These are phyloP conservation scores for Drechslerella dactyloides DNA, from an alignment of 2,329 filamentous ascomycete genomes.

Conservation along the genomic window DNA sequence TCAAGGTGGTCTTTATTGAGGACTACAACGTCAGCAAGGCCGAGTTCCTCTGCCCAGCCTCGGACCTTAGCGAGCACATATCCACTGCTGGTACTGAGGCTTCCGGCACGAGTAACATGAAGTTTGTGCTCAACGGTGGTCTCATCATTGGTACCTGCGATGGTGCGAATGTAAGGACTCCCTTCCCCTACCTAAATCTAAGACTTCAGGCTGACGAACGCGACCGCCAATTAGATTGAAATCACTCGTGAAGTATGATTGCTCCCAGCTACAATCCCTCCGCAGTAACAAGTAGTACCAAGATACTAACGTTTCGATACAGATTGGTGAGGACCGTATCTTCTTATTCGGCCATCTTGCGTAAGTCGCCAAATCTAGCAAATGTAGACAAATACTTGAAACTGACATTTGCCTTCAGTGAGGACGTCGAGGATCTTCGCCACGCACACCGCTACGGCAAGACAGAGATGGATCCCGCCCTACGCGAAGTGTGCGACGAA, in stretches of 20 bases:
- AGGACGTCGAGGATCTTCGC: slow-evolving; percentile 90
- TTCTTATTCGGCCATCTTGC: slow-evolving; percentile 97
- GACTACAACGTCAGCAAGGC: slow-evolving; percentile 99
- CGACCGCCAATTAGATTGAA: slow-evolving; percentile 70
- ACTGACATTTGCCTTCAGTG: slow-evolving; percentile 7
- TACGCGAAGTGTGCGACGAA: slow-evolving; percentile 79
- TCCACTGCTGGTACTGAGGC: slow-evolving; percentile 94
- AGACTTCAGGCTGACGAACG: slow-evolving; percentile 1
- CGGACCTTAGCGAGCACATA: slow-evolving; percentile 97
- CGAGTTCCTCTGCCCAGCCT: slow-evolving; percentile 92
- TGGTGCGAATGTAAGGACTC: slow-evolving; percentile 82
- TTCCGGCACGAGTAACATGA: slow-evolving; percentile 79
- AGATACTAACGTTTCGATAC: slow-evolving; percentile 16
- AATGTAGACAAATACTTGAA: not conserved
- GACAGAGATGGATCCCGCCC: slow-evolving; percentile 76
- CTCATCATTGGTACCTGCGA: slow-evolving; percentile 98
- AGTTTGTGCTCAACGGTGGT: slow-evolving; percentile 96
- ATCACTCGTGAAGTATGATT: slow-evolving; percentile 77
- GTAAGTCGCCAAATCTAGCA: slow-evolving; percentile 62
- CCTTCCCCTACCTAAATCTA: slow-evolving; percentile 17
- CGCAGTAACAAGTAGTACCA: not conserved
- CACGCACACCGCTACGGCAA: slow-evolving; percentile 84
- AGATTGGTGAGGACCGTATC: slow-evolving; percentile 91
- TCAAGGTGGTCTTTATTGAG: slow-evolving; percentile 96
- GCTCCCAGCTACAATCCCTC: not conserved